phyloP scores from a whole-genome alignment of 2,329 filamentous ascomycete species.

The Reticulascus tulasneorum region DNA sequence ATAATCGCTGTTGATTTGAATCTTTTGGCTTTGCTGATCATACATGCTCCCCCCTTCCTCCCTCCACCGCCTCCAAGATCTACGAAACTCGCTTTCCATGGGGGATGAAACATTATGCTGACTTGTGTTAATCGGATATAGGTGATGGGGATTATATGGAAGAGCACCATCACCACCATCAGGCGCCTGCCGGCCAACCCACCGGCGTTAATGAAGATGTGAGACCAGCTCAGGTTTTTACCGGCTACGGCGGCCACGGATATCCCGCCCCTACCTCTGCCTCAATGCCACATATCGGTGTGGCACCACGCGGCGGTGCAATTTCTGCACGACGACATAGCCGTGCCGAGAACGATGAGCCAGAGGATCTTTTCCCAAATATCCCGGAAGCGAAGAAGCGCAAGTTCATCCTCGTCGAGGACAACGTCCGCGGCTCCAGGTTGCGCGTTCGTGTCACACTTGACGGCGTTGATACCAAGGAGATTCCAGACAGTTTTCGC shows the following conservation, averaged over 20 bases:
- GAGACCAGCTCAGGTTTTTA: slow-evolving; percentile 71
- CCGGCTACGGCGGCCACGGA: slow-evolving; percentile 59
- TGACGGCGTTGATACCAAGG: slow-evolving; percentile 89
- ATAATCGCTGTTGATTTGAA: slow-evolving; percentile 6
- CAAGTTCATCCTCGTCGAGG: slow-evolving; percentile 95
- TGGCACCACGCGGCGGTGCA: slow-evolving; percentile 24
- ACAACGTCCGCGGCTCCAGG: slow-evolving; percentile 73
- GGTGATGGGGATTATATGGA: slow-evolving; percentile 61
- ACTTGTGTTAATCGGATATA: slow-evolving; percentile 27
- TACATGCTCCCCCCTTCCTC: slow-evolving; percentile 11
- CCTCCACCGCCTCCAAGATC: slow-evolving; percentile 8
- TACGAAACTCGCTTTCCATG: slow-evolving; percentile 6
- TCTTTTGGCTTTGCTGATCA: slow-evolving; percentile 11
- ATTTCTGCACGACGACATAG: slow-evolving; percentile 32
- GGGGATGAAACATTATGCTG: slow-evolving; percentile 14
- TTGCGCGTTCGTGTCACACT: slow-evolving; percentile 88
- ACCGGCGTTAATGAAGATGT: slow-evolving; percentile 56
- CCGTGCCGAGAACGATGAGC: slow-evolving; percentile 50
- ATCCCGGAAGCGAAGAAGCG: slow-evolving; percentile 86
- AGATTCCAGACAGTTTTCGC: slow-evolving; percentile 94
- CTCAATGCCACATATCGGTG: slow-evolving; percentile 60
- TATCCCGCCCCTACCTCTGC: slow-evolving; percentile 51
- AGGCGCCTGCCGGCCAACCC: slow-evolving; percentile 51
- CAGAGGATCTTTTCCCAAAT: slow-evolving; percentile 77
- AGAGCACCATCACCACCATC: slow-evolving; percentile 64